These are phyloP conservation scores for Sporobolomyces phaffii DNA, from an alignment of 768 basidiomycete species.

Conservation along the genomic window DNA sequence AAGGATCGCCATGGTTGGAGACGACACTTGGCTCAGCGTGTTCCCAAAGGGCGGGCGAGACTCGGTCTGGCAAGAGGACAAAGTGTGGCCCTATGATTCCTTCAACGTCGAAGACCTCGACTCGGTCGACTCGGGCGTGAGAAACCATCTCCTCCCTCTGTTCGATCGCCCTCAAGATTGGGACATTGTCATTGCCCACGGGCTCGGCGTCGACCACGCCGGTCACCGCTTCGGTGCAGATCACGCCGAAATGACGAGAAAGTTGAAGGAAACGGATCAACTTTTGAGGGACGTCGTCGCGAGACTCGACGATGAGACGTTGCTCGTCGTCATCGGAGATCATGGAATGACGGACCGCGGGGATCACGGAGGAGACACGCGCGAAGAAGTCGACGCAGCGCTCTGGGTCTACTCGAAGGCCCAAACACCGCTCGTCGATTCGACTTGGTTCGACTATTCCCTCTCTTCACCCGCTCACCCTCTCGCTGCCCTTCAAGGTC, in stretches of 20 bases:
- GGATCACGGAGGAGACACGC: constrained; percentile 89
- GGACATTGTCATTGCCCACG: constrained; percentile 85
- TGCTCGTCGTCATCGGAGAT: constrained; percentile 86
- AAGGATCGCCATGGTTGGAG: constrained; percentile 83
- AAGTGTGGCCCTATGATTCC: constrained; percentile 82
- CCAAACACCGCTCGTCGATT: constrained; percentile 43
- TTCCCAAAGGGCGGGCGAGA: constrained; percentile 61
- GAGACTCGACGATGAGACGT: constrained; percentile 66
- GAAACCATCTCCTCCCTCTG: constrained; percentile 72
- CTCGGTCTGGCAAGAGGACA: constrained; percentile 52
- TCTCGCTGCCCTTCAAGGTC: constrained; percentile 1
- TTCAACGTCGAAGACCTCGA: constrained; percentile 99
- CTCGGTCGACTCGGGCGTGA: constrained; percentile 87
- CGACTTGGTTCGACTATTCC: constrained; percentile 55
- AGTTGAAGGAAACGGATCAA: constrained; percentile 79
- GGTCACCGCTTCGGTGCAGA: constrained; percentile 91
- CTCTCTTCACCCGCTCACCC: constrained; percentile 34
- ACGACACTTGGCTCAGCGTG: constrained; percentile 90
- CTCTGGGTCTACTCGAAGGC: constrained; percentile 70
- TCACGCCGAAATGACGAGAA: constrained; percentile 74
- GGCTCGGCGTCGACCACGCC: constrained; percentile 91
- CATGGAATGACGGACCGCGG: constrained; percentile 95
- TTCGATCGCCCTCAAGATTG: constrained; percentile 56
- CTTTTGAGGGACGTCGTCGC: constrained; percentile 69
- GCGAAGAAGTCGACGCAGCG: constrained; percentile 73